Base-by-base conservation (phyloP, 495 filamentous ascomycete genomes). In the Cercophora samala region DNA sequence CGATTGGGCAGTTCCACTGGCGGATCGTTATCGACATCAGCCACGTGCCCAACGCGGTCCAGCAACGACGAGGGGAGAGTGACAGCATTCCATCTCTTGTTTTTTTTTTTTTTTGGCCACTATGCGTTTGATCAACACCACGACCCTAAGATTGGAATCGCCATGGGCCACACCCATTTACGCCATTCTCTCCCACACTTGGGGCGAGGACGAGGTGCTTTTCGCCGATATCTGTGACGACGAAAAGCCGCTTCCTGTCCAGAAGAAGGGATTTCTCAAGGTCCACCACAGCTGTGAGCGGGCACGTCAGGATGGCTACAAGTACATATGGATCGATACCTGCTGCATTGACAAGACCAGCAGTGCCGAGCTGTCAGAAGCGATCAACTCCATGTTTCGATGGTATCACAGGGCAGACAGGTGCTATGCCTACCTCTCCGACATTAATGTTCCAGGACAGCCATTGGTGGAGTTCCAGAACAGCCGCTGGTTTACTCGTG, bases 341-440 rank as follows among this genome's bases (percentile, higher is more conserved):
- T 62, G 60, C 29, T 62, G 60, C 29, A 62, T 62, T 3, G 60
- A 62, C 29, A 62, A 62, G 26, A 32, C 26, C 24, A 62, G 60
- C n/a, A 62, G 60, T 29, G 60, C 29, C 25, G 60, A 62, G n/a
- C 29, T 62, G 2, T 62, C 60, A 15, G 60, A 62, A 46, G 60
- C 60, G 15, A 62, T 62, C 60, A 62, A 62, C 60, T 62, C 60
- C 60, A 62, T 62, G 60, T 62, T 62, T 46, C 60, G 29, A 21
- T 62, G 60, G 60, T 62, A 62, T 46, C 60, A 42, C 60, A 4
- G 32, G 3, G 24, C 60, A n/a, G 60, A 62, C 29, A 62, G 29
- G 29, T 62, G 60, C 29, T 62, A 62, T 22, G 60, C 60, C 15
- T 62, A 42, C 21, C 60, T 62, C 21, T 62, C 60, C 26, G 60